phyloP scores from a whole-genome alignment of 1,284 basidiomycete genomes.

The Abortiporus biennis region DNA sequence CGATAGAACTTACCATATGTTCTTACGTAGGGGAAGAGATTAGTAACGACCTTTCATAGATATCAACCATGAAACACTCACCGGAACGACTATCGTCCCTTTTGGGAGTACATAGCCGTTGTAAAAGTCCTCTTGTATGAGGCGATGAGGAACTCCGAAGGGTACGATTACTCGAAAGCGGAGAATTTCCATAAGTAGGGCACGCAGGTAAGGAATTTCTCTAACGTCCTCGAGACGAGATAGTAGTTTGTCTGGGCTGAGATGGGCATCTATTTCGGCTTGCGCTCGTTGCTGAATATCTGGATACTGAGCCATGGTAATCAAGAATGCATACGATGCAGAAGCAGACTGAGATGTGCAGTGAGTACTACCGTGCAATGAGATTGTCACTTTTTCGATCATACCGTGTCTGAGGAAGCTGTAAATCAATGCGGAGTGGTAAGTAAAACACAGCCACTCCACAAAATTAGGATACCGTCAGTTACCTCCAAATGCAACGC shows the following conservation, averaged over 20 bases:
- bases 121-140: conserved; percentile 19
- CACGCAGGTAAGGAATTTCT: conserved; percentile 1
- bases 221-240: conserved; percentile 3
- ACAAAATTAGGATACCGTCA: neutral
- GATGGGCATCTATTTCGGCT: conserved; percentile 20
- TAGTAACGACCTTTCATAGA: neutral
- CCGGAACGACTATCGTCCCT: conserved; percentile 14
- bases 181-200: conserved; percentile 3
- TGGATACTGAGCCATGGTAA: conserved; percentile 1
- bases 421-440: neutral
- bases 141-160: conserved; percentile 3
- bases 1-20: conserved; percentile 2
- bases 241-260: conserved; percentile 12
- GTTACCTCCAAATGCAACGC: conserved; percentile 4
- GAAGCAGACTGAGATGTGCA: conserved; percentile 1
- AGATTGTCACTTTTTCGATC: neutral
- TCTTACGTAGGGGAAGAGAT: neutral
- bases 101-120: conserved; percentile 23
- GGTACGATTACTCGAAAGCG: conserved; percentile 3
- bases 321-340: conserved; percentile 1
- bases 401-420: conserved; percentile 5
- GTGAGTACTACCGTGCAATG: neutral
- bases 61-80: neutral
- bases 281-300: conserved; percentile 16
- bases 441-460: neutral